Evolutionary conservation across 768 basidiomycete species (phyloP), one percentile per base, ranked within the genome.

Genomic region (Psilocybe sp.): DNA sequence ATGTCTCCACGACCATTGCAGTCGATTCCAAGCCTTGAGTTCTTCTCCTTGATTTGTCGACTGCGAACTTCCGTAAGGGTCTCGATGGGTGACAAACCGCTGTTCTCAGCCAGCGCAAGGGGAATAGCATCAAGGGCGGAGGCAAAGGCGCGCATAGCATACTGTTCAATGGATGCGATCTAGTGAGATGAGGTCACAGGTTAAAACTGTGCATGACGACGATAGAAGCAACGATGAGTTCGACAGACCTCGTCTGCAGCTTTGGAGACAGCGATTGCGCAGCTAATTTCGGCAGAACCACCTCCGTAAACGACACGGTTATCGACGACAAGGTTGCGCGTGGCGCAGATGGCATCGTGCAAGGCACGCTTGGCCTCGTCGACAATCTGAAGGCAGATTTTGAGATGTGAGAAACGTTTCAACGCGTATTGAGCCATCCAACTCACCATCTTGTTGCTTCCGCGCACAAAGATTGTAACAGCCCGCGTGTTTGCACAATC

Each of bases 81-180:
- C 70, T 96, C 94, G 53, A 99, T 99, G 10, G 97, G 97, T 12
- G 90, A 86, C 39, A 98, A 69, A 47, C 97, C 97, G 53, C 92
- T 96, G 77, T 99, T 99, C 70, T 99, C 97, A 12, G 97, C 97
- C 10, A 99, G 78, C 4, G 97, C 97, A 11, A 99, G 81, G 3
- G 97, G 97, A 43, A 98, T 73, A n/a, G 93, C 81, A 61, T 99
- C 97, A 7, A 99, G 75, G 12, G 97, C 96, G 32, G 91, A 89
- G 3, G 97, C 81, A 66, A 98, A 99, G n/a, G 97, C 95, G 43
- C 96, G 87, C 95, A 99, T 98, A 2, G 97, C 97, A 63, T 99
- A 99, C 75, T 99, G 97, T 71, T 99, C 97, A 61, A 99, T 98
- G 23, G 92, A 81, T 1, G 97, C 87, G 57, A 97, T 96, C 91